Evolutionary conservation across 2,329 filamentous ascomycete species (phyloP), one percentile per base, ranked within the genome.

Genomic region (Fusarium brachygibbosum): DNA sequence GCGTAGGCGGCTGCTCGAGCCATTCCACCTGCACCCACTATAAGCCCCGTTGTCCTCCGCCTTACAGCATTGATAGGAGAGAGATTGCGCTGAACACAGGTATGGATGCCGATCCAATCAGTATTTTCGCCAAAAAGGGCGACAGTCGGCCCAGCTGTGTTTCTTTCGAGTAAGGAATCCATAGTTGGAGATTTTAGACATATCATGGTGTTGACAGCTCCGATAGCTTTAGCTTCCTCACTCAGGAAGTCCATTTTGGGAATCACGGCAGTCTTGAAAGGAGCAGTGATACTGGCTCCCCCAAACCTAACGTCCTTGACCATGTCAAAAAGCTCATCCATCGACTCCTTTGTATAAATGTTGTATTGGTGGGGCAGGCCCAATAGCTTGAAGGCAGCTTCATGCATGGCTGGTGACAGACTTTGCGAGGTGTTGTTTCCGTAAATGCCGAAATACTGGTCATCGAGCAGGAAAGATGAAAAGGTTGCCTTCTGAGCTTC

Each of bases 21-120:
- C 59, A 63, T 63, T 0, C 59, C 59, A 2, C 59, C 59, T 5
- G 57, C 57, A 1, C 59, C 59, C 2, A 62, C 16, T 1, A 63
- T 55, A 1, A 63, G 58, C 0, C 57, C 59, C 2, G 57, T 63
- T 11, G 59, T 55, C 0, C 59, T 23, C 4, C 58, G 41, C 5
- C 59, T 62, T 0, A 63, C 59, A 2, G 58, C 59, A 8, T 63
- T 63, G 4, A 63, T 48, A 1, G 59, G 59, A 16, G 59, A 63
- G 1, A 63, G 7, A 3, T 63, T 63, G 1, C 59, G 14, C 5
- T 63, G 59, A 1, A 63, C 40, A 13, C 59, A 63, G 0, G 46
- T 62, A 19, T 54, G 48, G 5, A 63, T 62, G 0, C 59, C 59
- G 0, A 63, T 63, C 57, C 59, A 63, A 17, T 63, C 59, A 1